Percentiles rank a stretch among this genome's conserved stretches.
Conservation (phyloP, 345 rosid species). For the Nasturtium officinale region DNA sequence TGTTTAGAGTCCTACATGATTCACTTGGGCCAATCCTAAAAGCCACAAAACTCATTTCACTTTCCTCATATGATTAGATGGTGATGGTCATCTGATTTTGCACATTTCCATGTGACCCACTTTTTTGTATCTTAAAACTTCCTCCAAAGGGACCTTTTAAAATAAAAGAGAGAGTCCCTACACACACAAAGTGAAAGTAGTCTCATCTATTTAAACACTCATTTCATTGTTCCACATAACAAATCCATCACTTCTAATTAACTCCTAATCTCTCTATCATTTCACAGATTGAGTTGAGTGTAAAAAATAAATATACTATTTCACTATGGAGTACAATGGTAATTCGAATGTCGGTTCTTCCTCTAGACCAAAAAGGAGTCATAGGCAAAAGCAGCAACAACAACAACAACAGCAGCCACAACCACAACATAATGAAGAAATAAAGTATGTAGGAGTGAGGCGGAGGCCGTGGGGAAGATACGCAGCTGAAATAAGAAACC, state of each 20-base stretch:
- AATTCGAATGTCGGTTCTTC: constrained; percentile 49
- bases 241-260: constrained; percentile 12
- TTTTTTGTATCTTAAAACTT: constrained; percentile 27
- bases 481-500: constrained; percentile 94
- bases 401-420: constrained; percentile 45
- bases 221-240: constrained; percentile 25
- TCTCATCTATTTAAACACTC: constrained; percentile 38
- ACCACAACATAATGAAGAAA: constrained; percentile 41
- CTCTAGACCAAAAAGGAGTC: constrained; percentile 59
- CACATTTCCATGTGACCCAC: constrained; percentile 49
- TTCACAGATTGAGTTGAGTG: constrained; percentile 18
- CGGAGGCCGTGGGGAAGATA: constrained; percentile 96
- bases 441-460: constrained; percentile 85
- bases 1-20: constrained; percentile 37
- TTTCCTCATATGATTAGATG: constrained; percentile 45
- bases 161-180: constrained; percentile 18
- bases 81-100: constrained; percentile 47
- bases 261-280: constrained; percentile 17
- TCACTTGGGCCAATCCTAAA: constrained; percentile 41
- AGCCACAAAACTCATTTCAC: constrained; percentile 36
- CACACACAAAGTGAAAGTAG: constrained; percentile 12
- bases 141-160: constrained; percentile 27
- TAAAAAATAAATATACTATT: constrained; percentile 4
- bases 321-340: constrained; percentile 36
- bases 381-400: constrained; percentile 29